phyloP scores from a whole-genome alignment of 2,329 filamentous ascomycete species.

The Cadophora sp. region DNA sequence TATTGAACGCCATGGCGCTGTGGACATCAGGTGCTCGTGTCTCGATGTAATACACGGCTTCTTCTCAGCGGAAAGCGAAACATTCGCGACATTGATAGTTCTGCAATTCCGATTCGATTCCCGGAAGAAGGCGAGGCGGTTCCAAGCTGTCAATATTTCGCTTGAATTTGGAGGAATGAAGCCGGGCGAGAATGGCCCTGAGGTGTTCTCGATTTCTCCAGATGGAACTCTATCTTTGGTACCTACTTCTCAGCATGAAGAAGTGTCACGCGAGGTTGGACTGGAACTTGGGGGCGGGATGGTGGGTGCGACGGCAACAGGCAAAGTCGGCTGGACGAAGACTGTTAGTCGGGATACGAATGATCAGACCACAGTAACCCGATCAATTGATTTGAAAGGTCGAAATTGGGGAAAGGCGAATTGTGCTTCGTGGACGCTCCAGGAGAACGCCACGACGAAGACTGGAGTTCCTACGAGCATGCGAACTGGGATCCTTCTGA shows the following conservation, averaged over 20 bases:
- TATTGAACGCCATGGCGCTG: conserved; percentile 36
- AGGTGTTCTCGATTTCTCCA: conserved; percentile 19
- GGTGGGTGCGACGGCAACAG: conserved; percentile 9
- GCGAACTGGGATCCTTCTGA: conserved; percentile 37
- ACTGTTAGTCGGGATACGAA: conserved; percentile 8
- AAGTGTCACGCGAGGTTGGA: neutral
- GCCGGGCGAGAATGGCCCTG: conserved; percentile 22
- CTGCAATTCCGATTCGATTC: conserved; percentile 40
- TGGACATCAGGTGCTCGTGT: conserved; percentile 40
- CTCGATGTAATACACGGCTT: conserved; percentile 41
- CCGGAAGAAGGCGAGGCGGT: conserved; percentile 35
- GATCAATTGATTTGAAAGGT: conserved; percentile 33
- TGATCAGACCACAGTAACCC: conserved; percentile 24
- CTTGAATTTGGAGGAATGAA: conserved; percentile 33
- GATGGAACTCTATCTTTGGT: conserved; percentile 13
- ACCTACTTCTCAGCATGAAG: conserved; percentile 17
- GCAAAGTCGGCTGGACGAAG: conserved; percentile 5
- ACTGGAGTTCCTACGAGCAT: conserved; percentile 37
- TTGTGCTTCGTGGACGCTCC: conserved; percentile 39
- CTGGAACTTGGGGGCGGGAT: conserved; percentile 5
- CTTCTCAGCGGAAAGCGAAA: conserved; percentile 32
- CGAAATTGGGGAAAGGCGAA: conserved; percentile 32
- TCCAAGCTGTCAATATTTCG: conserved; percentile 35
- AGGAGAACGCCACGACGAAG: conserved; percentile 38
- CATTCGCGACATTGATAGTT: conserved; percentile 37